Base-by-base conservation (phyloP, 306 rosid species). In the Ammopiptanthus mongolicus region DNA sequence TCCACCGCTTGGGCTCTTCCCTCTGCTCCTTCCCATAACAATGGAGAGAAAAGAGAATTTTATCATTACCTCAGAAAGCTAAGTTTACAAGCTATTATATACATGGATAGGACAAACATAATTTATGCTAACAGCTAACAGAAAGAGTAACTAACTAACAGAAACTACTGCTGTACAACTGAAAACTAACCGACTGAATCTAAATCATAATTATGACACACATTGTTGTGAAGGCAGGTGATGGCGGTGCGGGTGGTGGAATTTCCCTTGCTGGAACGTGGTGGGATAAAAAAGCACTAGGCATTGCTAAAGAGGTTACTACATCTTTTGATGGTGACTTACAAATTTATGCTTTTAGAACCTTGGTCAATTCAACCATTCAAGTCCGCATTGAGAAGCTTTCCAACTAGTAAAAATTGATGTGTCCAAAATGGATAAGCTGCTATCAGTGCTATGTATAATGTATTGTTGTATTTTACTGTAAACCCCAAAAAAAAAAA, bases 161-260 rank as follows among this genome's bases (percentile, higher is more conserved):
- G n/a, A n/a, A n/a, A n/a, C n/a, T n/a, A n/a, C n/a, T n/a, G n/a
- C n/a, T n/a, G n/a, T n/a, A n/a, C n/a, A n/a, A n/a, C n/a, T n/a
- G n/a, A n/a, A n/a, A n/a, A n/a, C n/a, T n/a, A n/a, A n/a, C n/a
- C n/a, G n/a, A n/a, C n/a, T n/a, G n/a, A n/a, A n/a, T n/a, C n/a
- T n/a, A n/a, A n/a, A n/a, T n/a, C n/a, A n/a, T n/a, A n/a, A n/a
- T n/a, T n/a, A n/a, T n/a, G n/a, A n/a, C n/a, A n/a, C 13, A 14
- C 56, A 5, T 57, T 58, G 48, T 25, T 25, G 28, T 59, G n/a
- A 81, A 94, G 98, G 97, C 36, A 19, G 98, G 98, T 57, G 98
- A 91, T 84, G 97, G 98, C 15, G 95, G 80, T 2, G 90, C 81
- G 52, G 98, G 98, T 2, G 96, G 98, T 65, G 98, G 98, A 57